A percentile compares a stretch with the other conserved stretches of the same genome.
Conservation (phyloP, 2,329 filamentous ascomycete genomes). For the Lasiodiplodia sp. region DNA sequence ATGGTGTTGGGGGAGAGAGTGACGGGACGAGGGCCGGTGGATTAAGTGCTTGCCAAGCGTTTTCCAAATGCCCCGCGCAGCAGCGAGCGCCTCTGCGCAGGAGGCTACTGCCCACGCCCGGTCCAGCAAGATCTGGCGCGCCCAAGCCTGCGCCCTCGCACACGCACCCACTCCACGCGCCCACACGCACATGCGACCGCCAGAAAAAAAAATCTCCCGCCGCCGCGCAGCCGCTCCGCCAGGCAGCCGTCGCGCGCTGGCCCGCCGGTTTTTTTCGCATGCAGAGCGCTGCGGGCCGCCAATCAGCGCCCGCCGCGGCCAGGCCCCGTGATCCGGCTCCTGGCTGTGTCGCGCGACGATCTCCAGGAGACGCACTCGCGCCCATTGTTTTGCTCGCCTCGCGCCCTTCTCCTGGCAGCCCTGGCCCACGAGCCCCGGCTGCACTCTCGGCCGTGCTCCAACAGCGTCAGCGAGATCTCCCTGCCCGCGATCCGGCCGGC, state of each 20-base stretch:
- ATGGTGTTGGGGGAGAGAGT: slow-evolving; percentile 32
- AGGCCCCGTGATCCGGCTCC: slow-evolving; percentile 23
- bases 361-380: slow-evolving; percentile 19
- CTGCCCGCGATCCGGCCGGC: slow-evolving; percentile 17
- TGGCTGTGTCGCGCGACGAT: slow-evolving; percentile 25
- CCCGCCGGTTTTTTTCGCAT: slow-evolving; percentile 16
- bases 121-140: slow-evolving; percentile 19
- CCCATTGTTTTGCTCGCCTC: slow-evolving; percentile 20
- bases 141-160: background rate
- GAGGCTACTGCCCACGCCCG: slow-evolving; percentile 18
- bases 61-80: slow-evolving; percentile 24
- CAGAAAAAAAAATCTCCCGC: slow-evolving; percentile 15
- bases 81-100: slow-evolving; percentile 17
- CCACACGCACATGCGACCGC: slow-evolving; percentile 7
- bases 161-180: slow-evolving; percentile 13
- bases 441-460: slow-evolving; percentile 9
- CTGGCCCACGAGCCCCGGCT: background rate
- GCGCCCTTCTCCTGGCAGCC: slow-evolving; percentile 23
- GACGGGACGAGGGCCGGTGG: slow-evolving; percentile 28
- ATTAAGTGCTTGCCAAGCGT: slow-evolving; percentile 28
- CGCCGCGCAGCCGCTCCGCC: slow-evolving; percentile 7
- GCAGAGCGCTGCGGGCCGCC: slow-evolving; percentile 2
- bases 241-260: slow-evolving; percentile 21
- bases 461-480: slow-evolving; percentile 19
- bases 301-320: slow-evolving; percentile 11